Conservation (phyloP, 257 asterid genomes). For the Voacanga thouarsii region DNA sequence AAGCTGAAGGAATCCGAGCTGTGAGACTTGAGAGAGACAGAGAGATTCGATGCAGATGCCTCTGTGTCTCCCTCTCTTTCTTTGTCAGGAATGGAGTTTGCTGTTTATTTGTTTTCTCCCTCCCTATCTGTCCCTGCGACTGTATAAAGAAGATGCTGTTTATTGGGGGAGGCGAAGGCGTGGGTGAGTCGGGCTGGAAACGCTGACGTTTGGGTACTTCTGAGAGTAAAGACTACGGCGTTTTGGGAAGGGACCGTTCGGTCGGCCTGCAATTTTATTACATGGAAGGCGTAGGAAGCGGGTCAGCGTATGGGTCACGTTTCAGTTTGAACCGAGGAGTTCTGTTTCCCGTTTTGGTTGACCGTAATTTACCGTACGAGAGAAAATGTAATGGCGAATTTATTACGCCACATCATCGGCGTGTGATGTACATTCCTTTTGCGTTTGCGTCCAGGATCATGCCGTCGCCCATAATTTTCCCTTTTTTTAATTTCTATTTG, state of each 20-base stretch:
- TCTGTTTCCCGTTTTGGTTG: neutral
- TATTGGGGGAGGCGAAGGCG: slow-evolving; percentile 36
- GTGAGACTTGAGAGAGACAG: slow-evolving; percentile 6
- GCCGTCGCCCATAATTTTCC: too few species aligned
- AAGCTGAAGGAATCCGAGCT: too few species aligned
- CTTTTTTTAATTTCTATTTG: too few species aligned
- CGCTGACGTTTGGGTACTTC: neutral
- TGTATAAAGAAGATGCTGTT: neutral
- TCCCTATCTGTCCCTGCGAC: neutral
- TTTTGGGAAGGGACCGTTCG: slow-evolving; percentile 10
- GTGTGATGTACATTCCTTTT: too few species aligned
- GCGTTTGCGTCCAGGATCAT: too few species aligned
- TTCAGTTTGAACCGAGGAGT: neutral
- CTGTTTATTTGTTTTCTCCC: slow-evolving; percentile 9
- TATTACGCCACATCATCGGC: too few species aligned
- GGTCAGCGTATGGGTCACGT: slow-evolving; percentile 13
- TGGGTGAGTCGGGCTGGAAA: neutral
- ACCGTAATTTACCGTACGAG: neutral
- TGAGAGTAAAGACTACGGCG: neutral
- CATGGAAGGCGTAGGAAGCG: slow-evolving; percentile 12
- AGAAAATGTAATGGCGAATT: neutral
- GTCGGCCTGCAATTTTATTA: slow-evolving; percentile 5
- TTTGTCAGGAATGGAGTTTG: slow-evolving; percentile 5
- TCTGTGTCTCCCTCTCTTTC: slow-evolving; percentile 16
- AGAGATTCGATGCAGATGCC: slow-evolving; percentile 20